Evolutionary conservation across 345 rosid species (phyloP), one percentile per base, ranked within the genome.

Genomic region (Excoecaria agallocha): DNA sequence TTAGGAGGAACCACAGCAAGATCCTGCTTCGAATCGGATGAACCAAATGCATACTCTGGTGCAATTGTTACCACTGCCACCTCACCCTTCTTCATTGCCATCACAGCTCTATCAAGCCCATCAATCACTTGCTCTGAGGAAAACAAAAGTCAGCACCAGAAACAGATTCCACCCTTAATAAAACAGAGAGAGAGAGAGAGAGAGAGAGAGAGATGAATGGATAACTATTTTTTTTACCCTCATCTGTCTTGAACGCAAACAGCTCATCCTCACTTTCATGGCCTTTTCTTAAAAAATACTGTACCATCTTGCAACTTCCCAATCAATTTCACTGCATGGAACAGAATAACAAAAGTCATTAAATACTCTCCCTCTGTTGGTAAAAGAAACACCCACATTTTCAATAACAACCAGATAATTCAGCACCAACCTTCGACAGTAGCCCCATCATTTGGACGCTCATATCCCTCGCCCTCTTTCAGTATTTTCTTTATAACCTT

Each of bases 51-150:
- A 80, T 96, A 91, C 56, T 88, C 97, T 5, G 97, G 92, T 8
- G 84, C 88, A 68, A 93, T 82, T 9, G 90, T 91, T 70, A 93
- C 48, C 59, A 86, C 65, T 24, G 97, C 97, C 52, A 86, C 81
- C 80, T 96, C 99, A 24, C 94, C 97, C 81, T 91, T 96, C 86
- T 91, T 96, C 99, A 96, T 91, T 19, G 85, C 82, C 82, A 78
- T 75, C 62, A 87, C 87, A 54, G 96, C 92, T 88, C 72, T 91
- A 82, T 93, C 98, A 66, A 96, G 95, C 50, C 99, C 99, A 70
- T 91, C 93, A 52, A 90, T 81, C 11, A 93, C 98, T 90, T 93
- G 92, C 73, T 89, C 99, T 96, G 86, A 11, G 43, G 19, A 48
- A 17, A 46, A 12, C 20, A 54, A 48, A 70, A 25, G 17, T 9